A percentile compares a stretch with the other conserved stretches of the same genome.
These are phyloP conservation scores for Phanerochaete sordida DNA, from an alignment of 768 basidiomycete species.

Conservation along the genomic window DNA sequence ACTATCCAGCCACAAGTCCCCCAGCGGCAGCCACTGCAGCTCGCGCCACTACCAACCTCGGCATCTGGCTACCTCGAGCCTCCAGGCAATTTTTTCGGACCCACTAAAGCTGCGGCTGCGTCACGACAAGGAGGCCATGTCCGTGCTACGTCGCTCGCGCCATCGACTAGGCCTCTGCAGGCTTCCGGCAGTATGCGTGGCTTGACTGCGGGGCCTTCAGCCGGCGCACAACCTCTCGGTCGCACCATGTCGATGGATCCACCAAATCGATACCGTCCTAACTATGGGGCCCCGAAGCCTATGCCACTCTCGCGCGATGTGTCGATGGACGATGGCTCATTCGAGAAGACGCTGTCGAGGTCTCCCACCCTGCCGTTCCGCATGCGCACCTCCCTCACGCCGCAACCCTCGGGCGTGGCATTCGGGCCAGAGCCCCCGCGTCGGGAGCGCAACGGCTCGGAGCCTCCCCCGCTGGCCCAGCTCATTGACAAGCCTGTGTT, in stretches of 20 bases:
- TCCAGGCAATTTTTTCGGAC: constrained; percentile 17
- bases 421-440: constrained; percentile 42
- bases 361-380: constrained; percentile 55
- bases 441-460: constrained; percentile 51
- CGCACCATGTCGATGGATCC: constrained; percentile 77
- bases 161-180: not conserved
- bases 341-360: constrained; percentile 40
- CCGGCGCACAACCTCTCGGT: constrained; percentile 18
- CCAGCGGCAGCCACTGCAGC: not conserved
- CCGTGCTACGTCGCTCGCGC: constrained; percentile 9
- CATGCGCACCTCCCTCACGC: constrained; percentile 68
- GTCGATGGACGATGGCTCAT: constrained; percentile 39
- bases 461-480: constrained; percentile 63
- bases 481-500: constrained; percentile 68
- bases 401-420: constrained; percentile 47
- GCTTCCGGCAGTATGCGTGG: not conserved
- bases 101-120: not conserved
- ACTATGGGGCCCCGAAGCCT: constrained; percentile 21
- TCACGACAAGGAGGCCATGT: not conserved
- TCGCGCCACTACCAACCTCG: not conserved
- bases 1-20: not conserved
- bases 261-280: constrained; percentile 14
- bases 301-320: constrained; percentile 35
- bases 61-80: constrained; percentile 29
- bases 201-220: constrained; percentile 20